Conservation (phyloP, 352 stramenopile species). For the Pythium brachiatum region DNA sequence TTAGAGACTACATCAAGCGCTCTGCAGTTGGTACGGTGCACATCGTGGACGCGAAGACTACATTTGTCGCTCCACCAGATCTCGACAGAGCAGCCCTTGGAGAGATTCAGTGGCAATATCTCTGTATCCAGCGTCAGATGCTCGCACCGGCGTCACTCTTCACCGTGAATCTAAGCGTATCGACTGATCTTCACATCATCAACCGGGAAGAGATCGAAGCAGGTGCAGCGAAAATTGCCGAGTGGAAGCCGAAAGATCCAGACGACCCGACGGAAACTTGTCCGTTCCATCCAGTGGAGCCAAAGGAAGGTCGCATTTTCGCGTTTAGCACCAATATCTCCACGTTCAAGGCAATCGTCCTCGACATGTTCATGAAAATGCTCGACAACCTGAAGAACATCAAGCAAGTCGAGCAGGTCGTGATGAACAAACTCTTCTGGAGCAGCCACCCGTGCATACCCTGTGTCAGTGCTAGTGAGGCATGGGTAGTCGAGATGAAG, state of each 20-base stretch:
- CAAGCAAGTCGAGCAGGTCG: conserved; percentile 86
- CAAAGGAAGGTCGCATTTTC: conserved; percentile 50
- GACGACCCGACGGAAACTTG: conserved; percentile 67
- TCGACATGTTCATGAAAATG: conserved; percentile 79
- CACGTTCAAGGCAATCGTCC: conserved; percentile 52
- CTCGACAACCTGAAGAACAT: conserved; percentile 81
- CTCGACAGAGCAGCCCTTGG: conserved; percentile 58
- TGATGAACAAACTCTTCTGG: conserved; percentile 96
- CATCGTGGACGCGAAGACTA: conserved; percentile 68
- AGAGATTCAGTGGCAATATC: conserved; percentile 76
- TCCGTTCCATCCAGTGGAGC: conserved; percentile 44
- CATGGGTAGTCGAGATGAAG: conserved; percentile 71
- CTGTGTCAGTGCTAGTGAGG: conserved; percentile 79
- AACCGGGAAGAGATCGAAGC: conserved; percentile 75
- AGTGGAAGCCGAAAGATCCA: conserved; percentile 65
- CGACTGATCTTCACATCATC: conserved; percentile 66
- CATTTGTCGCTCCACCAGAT: conserved; percentile 66
- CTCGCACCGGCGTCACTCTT: conserved; percentile 64
- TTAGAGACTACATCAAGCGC: conserved; percentile 65
- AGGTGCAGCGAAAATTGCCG: conserved; percentile 39
- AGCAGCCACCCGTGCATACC: conserved; percentile 88
- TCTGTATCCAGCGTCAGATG: conserved; percentile 70
- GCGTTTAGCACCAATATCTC: conserved; percentile 64
- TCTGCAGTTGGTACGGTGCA: conserved; percentile 56
- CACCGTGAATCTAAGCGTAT: conserved; percentile 67